phyloP scores from a whole-genome alignment of 768 basidiomycete genomes.

The Pleurotus pulmonarius region DNA sequence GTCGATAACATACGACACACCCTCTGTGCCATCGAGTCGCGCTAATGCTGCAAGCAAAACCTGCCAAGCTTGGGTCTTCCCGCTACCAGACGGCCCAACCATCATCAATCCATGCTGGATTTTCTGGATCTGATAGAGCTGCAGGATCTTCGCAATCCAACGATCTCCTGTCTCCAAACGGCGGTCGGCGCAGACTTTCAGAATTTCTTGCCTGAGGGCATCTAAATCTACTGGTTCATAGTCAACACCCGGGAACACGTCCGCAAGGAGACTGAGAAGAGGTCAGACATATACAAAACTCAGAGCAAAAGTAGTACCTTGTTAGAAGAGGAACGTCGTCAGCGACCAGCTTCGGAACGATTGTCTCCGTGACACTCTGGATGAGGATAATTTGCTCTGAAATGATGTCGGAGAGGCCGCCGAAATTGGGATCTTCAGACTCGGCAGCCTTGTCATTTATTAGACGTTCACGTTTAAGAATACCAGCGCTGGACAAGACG shows the following conservation, averaged over 20 bases:
- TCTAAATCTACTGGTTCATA: slow-evolving; percentile 88
- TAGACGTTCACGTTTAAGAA: slow-evolving; percentile 89
- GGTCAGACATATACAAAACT: neutral
- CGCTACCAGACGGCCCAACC: slow-evolving; percentile 96
- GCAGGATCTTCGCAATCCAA: slow-evolving; percentile 95
- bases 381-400: slow-evolving; percentile 97
- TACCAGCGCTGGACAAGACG: slow-evolving; percentile 94
- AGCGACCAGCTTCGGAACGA: slow-evolving; percentile 96
- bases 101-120: slow-evolving; percentile 99
- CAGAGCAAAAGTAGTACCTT: slow-evolving; percentile 49
- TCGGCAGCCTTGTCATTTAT: slow-evolving; percentile 41
- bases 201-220: slow-evolving; percentile 79
- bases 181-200: slow-evolving; percentile 81
- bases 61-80: slow-evolving; percentile 97
- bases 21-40: slow-evolving; percentile 87
- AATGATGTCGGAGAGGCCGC: slow-evolving; percentile 63
- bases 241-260: slow-evolving; percentile 96
- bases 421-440: slow-evolving; percentile 33
- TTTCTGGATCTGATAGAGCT: slow-evolving; percentile 98
- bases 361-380: slow-evolving; percentile 97
- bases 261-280: slow-evolving; percentile 72
- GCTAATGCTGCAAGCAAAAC: slow-evolving; percentile 89
- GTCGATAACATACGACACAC: slow-evolving; percentile 94
- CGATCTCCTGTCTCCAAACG: slow-evolving; percentile 82
- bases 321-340: slow-evolving; percentile 95